Evolutionary conservation across 257 asterid species (phyloP).

Genomic region (Primulina eburnea): DNA sequence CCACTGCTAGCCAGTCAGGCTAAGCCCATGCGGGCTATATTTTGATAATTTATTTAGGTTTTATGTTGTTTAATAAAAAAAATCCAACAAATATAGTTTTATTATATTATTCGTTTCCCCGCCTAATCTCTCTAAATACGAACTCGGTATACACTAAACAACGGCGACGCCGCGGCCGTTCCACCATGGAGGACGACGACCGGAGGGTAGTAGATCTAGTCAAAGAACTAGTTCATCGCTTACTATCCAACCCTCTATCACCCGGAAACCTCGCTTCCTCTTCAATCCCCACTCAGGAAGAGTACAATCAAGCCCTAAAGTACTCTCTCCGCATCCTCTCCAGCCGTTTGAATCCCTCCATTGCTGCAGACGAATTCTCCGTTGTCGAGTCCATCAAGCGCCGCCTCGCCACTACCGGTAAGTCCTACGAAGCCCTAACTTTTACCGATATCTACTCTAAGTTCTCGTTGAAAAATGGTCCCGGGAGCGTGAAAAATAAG

Average conservation of each 20-base stretch:
- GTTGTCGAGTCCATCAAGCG: slow-evolving; percentile 93
- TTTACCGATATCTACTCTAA: slow-evolving; percentile 77
- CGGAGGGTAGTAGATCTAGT: slow-evolving; percentile 73
- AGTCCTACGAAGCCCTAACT: slow-evolving; percentile 89
- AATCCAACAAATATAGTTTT: no score
- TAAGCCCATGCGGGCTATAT: no score
- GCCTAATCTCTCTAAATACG: slow-evolving; percentile 37
- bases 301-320: slow-evolving; percentile 62
- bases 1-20: no score
- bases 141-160: neutral
- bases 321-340: slow-evolving; percentile 86
- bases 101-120: slow-evolving; percentile 36
- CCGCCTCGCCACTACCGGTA: slow-evolving; percentile 86
- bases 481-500: slow-evolving; percentile 75
- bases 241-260: slow-evolving; percentile 43
- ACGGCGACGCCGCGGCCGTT: slow-evolving; percentile 30
- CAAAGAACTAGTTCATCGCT: slow-evolving; percentile 83
- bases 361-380: slow-evolving; percentile 64
- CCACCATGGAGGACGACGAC: slow-evolving; percentile 62
- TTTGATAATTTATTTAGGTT: no score
- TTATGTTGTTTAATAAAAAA: no score
- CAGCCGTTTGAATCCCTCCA: slow-evolving; percentile 86
- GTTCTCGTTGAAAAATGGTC: slow-evolving; percentile 61
- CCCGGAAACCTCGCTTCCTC: slow-evolving; percentile 40
- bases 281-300: slow-evolving; percentile 29